These are phyloP conservation scores for Dalechampia spathulata DNA, from an alignment of 441 rosid species.

Conservation along the genomic window DNA sequence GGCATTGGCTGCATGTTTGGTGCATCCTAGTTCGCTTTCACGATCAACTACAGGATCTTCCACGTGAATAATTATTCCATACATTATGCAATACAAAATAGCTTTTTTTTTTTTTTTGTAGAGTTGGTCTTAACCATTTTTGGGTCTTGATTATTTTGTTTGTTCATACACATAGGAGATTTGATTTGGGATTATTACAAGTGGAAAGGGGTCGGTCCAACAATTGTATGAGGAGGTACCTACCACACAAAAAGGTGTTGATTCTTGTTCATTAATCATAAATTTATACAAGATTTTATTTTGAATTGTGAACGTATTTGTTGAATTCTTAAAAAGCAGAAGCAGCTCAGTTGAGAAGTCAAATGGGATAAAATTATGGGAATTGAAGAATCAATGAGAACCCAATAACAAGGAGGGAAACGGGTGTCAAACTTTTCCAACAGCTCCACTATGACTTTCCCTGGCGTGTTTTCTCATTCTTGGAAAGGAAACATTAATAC, in stretches of 20 bases:
- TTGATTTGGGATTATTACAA: background rate
- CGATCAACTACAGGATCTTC: constrained; percentile 39
- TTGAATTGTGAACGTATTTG: too few relatives aligned
- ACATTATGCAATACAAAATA: background rate
- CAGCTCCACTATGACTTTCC: constrained; percentile 2
- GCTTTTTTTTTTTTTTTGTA: background rate
- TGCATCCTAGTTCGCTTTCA: constrained; percentile 22
- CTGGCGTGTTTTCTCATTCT: too few relatives aligned
- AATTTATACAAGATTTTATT: background rate
- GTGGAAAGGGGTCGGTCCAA: too few relatives aligned
- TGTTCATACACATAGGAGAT: background rate
- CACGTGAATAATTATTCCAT: background rate
- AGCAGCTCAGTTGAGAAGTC: background rate
- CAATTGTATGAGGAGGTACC: constrained; percentile 1
- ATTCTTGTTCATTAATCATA: background rate
- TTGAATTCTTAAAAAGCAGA: too few relatives aligned
- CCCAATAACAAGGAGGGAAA: background rate
- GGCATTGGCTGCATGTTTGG: constrained; percentile 42
- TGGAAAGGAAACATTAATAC: too few relatives aligned
- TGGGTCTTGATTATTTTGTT: background rate
- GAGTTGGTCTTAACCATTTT: background rate
- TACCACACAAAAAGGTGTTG: background rate
- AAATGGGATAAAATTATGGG: background rate
- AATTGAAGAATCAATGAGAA: constrained; percentile 2
- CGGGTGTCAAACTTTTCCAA: background rate